Evolutionary conservation across 768 basidiomycete species (phyloP).

Genomic region (Rhizopogon vinicolor): DNA sequence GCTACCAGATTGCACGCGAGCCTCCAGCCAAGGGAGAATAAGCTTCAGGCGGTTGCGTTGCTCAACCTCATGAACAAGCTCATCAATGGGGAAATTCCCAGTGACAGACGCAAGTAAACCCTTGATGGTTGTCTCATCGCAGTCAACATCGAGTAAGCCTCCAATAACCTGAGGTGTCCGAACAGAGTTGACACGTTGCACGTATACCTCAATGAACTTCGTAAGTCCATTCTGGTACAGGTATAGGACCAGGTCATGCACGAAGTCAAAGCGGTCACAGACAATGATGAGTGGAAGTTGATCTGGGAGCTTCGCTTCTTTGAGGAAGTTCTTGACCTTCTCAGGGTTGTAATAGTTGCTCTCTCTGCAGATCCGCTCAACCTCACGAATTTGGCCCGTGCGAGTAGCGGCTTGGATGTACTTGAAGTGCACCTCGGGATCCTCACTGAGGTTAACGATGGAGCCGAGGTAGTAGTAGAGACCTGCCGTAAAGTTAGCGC

Average conservation of each 20-base stretch:
- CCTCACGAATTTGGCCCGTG: slow-evolving; percentile 97
- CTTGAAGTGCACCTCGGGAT: slow-evolving; percentile 98
- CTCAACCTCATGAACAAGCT: slow-evolving; percentile 96
- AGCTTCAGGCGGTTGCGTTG: slow-evolving; percentile 93
- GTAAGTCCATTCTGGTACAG: slow-evolving; percentile 96
- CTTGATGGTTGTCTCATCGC: slow-evolving; percentile 95
- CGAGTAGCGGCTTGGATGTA: slow-evolving; percentile 99
- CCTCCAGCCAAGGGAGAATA: slow-evolving; percentile 96
- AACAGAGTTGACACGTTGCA: slow-evolving; percentile 95
- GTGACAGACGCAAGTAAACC: slow-evolving; percentile 89
- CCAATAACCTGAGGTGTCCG: slow-evolving; percentile 97
- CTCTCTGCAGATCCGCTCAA: slow-evolving; percentile 97
- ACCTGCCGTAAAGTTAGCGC: slow-evolving; percentile 35
- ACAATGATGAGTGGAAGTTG: slow-evolving; percentile 99
- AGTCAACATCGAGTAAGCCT: slow-evolving; percentile 95
- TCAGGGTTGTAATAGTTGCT: slow-evolving; percentile 98
- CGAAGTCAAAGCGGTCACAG: slow-evolving; percentile 99
- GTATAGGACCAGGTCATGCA: slow-evolving; percentile 97
- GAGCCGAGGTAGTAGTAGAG: slow-evolving; percentile 99
- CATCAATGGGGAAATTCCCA: slow-evolving; percentile 96
- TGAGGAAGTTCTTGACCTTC: slow-evolving; percentile 99
- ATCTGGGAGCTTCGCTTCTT: slow-evolving; percentile 94
- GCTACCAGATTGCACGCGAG: slow-evolving; percentile 87
- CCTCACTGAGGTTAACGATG: slow-evolving; percentile 93
- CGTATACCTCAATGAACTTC: slow-evolving; percentile 99